Base-by-base conservation (phyloP, 2,329 filamentous ascomycete species). In the Onygena corvina region DNA sequence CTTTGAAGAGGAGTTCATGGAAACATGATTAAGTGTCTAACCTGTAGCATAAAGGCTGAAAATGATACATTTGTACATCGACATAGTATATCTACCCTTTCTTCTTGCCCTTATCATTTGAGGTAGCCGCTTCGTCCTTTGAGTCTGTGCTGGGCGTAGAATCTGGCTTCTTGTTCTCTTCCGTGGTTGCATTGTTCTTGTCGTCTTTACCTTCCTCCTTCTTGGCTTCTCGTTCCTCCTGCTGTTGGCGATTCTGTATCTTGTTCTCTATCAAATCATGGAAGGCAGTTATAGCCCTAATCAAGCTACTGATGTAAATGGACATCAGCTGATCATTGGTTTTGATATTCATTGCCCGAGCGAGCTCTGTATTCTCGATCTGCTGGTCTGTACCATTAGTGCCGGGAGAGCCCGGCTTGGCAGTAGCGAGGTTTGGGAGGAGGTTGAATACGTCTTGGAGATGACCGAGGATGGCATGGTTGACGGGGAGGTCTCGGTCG, bases 371-470 rank as follows among this genome's bases (percentile, higher is more conserved):
- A 60, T 88, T 87, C 59, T 83, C 79, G 9, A 73, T 67, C 27
- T 71, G 66, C 70, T 67, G 74, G 60, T 82, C 65, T 54, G 71
- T 76, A 54, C 73, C 76, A 35, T 81, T 81, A 3, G 75, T 70
- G 36, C 76, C 74, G 1, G 76, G n/a, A 9, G 46, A 16, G 50
- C 62, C 53, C 3, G 85, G 79, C 51, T 78, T 75, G 25, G 90
- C 86, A 31, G 88, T 93, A 7, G 86, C 89, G 47, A 98, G 78
- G 69, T 98, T 98, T 44, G 92, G 92, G 20, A 98, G 80, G 36
- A 98, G 81, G 70, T 98, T 98, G 77, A 98, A 98, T 54, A 96
- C 87, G 63, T 98, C 92, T 72, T 98, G 92, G n/a, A 98, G 81
- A 64, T 95, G 94, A 57, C 90, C 92, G 23, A 98, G 79, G 54